These are phyloP conservation scores for Polysphondylium violaceum DNA, from an alignment of 78 protist species.

Conservation along the genomic window DNA sequence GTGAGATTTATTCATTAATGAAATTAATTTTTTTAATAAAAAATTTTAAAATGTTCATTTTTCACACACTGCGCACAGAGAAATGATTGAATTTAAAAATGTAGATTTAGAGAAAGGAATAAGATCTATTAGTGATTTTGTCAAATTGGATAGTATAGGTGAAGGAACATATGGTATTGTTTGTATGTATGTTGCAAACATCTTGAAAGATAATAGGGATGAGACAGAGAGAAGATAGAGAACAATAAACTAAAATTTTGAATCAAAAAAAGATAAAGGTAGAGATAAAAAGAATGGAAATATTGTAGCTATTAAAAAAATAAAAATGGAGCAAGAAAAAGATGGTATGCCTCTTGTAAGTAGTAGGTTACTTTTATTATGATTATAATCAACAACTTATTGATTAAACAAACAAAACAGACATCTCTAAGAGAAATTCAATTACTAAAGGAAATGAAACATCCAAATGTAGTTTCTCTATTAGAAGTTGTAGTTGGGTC, in stretches of 20 bases:
- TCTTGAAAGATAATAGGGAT: too few species aligned
- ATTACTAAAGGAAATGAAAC: slow-evolving; percentile 96
- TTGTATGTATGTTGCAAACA: slow-evolving; percentile 22
- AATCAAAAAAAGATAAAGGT: slow-evolving; percentile 33
- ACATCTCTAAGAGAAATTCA: slow-evolving; percentile 98
- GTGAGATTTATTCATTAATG: too few species aligned
- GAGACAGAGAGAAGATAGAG: neutral
- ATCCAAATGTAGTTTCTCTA: slow-evolving; percentile 94
- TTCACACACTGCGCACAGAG: too few species aligned
- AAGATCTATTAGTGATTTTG: slow-evolving; percentile 37
- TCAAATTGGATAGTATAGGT: slow-evolving; percentile 41
- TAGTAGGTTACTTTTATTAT: neutral
- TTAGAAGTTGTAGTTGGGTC: slow-evolving; percentile 31
- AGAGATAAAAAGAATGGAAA: slow-evolving; percentile 47
- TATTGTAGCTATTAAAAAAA: slow-evolving; percentile 79
- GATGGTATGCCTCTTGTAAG: slow-evolving; percentile 76
- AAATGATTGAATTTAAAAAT: too few species aligned
- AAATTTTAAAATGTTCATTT: too few species aligned
- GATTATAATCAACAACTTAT: neutral
- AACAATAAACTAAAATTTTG: neutral
- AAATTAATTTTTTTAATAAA: too few species aligned
- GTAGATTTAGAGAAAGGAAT: slow-evolving; percentile 8
- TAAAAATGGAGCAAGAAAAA: slow-evolving; percentile 73
- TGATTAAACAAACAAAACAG: neutral
- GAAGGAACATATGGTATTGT: slow-evolving; percentile 78